Evolutionary conservation across 371 early-diverging fungal genomes (phyloP).

Genomic region (Umbelopsis sp.): DNA sequence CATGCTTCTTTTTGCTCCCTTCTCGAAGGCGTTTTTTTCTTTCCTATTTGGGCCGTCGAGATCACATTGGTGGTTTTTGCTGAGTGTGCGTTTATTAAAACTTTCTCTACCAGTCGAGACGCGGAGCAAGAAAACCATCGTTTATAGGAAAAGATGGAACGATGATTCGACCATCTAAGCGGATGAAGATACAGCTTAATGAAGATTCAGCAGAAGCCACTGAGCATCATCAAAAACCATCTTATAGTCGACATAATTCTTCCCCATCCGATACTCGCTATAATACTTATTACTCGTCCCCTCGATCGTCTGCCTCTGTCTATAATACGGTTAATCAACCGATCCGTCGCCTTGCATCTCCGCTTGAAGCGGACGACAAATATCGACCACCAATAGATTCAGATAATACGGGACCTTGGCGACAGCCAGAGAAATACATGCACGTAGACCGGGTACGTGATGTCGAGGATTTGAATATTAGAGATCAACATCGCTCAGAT

Average conservation of each 20-base stretch:
- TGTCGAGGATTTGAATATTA: slow-evolving; percentile 13
- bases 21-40: neutral
- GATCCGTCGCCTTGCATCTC: slow-evolving; percentile 3
- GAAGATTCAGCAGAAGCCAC: neutral
- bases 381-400: slow-evolving; percentile 14
- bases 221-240: neutral
- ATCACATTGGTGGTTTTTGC: slow-evolving; percentile 3
- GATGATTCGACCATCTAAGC: slow-evolving; percentile 17
- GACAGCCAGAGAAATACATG: slow-evolving; percentile 12
- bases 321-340: neutral
- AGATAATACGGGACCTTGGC: slow-evolving; percentile 12
- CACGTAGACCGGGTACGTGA: slow-evolving; percentile 1
- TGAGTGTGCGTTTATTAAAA: neutral
- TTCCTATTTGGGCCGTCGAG: slow-evolving; percentile 12
- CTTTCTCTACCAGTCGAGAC: slow-evolving; percentile 11
- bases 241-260: neutral
- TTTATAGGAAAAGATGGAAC: slow-evolving; percentile 21
- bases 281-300: neutral
- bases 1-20: neutral
- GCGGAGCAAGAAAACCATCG: slow-evolving; percentile 22
- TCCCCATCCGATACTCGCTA: neutral
- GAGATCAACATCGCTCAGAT: slow-evolving; percentile 7
- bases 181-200: slow-evolving; percentile 11
- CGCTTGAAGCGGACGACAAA: slow-evolving; percentile 16
- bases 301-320: neutral